Evolutionary conservation across 2,329 filamentous ascomycete species (phyloP).

Genomic region (Annulohypoxylon truncatum): DNA sequence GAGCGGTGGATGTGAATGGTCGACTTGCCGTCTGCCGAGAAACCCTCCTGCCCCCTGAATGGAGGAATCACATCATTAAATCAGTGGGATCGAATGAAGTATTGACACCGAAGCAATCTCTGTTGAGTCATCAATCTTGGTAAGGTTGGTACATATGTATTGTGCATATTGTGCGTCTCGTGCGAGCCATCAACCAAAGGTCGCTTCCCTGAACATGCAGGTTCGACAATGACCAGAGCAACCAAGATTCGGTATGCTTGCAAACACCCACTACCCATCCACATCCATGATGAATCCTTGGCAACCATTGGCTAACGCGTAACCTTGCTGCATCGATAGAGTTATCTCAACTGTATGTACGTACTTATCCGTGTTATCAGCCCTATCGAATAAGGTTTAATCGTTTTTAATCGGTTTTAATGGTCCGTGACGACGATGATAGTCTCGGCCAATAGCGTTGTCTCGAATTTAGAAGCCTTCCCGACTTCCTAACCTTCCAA

Average conservation of each 20-base stretch:
- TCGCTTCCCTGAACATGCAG: slow-evolving; percentile 18
- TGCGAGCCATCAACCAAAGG: slow-evolving; percentile 10
- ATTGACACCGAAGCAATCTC: slow-evolving; percentile 37
- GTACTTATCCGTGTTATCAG: slow-evolving; percentile 32
- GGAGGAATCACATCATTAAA: slow-evolving; percentile 25
- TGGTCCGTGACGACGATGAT: slow-evolving; percentile 7
- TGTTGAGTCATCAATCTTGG: slow-evolving; percentile 33
- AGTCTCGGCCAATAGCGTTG: slow-evolving; percentile 29
- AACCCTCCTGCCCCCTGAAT: slow-evolving; percentile 10
- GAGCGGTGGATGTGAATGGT: slow-evolving; percentile 20
- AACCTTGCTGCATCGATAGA: slow-evolving; percentile 6
- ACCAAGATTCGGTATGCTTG: slow-evolving; percentile 24
- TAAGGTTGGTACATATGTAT: neutral
- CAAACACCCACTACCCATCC: neutral
- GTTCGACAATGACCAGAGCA: neutral
- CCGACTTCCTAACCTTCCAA: neutral
- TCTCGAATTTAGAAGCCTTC: slow-evolving; percentile 37
- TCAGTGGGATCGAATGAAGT: slow-evolving; percentile 28
- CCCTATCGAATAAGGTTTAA: slow-evolving; percentile 35
- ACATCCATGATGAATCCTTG: slow-evolving; percentile 4
- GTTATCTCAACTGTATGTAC: neutral
- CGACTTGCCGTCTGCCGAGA: slow-evolving; percentile 9
- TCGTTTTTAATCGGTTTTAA: neutral
- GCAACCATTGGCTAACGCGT: slow-evolving; percentile 33
- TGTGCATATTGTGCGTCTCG: slow-evolving; percentile 2